phyloP scores from a whole-genome alignment of 768 basidiomycete species.

The Cystofilobasidium capitatum region DNA sequence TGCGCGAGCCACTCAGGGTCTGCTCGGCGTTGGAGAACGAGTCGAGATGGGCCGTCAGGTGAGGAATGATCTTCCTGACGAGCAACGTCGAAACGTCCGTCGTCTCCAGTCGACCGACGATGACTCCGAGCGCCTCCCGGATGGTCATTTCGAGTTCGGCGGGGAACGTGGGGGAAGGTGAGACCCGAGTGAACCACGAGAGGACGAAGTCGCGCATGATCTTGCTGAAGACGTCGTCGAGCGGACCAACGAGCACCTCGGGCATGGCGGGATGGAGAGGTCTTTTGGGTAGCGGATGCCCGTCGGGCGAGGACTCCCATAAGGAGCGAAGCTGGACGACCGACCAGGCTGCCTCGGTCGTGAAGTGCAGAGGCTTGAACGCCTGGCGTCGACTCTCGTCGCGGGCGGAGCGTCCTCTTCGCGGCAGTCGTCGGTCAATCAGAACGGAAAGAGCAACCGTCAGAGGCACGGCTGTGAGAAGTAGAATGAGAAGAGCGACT shows the following conservation, averaged over 20 bases:
- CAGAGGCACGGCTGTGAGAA: slow-evolving; percentile 9
- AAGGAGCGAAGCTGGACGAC: slow-evolving; percentile 77
- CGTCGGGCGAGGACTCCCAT: slow-evolving; percentile 61
- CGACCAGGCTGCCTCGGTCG: slow-evolving; percentile 90
- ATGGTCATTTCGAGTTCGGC: slow-evolving; percentile 67
- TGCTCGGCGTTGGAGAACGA: slow-evolving; percentile 76
- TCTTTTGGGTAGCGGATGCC: slow-evolving; percentile 33
- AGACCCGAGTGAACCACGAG: slow-evolving; percentile 75
- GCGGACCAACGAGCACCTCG: slow-evolving; percentile 51
- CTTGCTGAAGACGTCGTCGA: slow-evolving; percentile 72
- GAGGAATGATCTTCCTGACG: slow-evolving; percentile 78
- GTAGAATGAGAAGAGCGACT: background rate
- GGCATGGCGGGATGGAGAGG: slow-evolving; percentile 58
- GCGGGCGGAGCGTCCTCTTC: background rate
- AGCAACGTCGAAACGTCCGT: slow-evolving; percentile 67
- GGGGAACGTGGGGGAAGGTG: slow-evolving; percentile 79
- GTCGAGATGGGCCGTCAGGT: slow-evolving; percentile 76
- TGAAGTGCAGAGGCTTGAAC: slow-evolving; percentile 54
- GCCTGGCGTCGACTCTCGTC: background rate
- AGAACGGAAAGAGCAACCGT: slow-evolving; percentile 5
- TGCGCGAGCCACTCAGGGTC: slow-evolving; percentile 27
- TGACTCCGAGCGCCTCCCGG: slow-evolving; percentile 53
- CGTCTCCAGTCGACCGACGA: slow-evolving; percentile 50
- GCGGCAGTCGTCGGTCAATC: background rate
- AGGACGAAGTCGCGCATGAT: slow-evolving; percentile 78